Conservation (phyloP, 257 asterid genomes). For the Anisodus acutangulus region DNA sequence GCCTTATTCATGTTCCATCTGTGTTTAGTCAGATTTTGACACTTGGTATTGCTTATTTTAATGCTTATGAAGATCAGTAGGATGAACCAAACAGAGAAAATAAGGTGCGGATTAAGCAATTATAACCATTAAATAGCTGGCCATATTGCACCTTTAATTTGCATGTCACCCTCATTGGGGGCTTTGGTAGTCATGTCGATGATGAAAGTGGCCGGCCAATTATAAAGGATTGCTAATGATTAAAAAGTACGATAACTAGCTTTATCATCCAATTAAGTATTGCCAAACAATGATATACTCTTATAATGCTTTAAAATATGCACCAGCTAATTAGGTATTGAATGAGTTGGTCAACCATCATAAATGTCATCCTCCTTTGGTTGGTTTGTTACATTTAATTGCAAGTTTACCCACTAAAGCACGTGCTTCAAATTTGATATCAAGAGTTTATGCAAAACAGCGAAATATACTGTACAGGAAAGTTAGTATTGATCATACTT, state of each 20-base stretch:
- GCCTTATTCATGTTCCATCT: too few relatives aligned
- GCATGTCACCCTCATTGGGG: not conserved
- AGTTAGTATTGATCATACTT: too few relatives aligned
- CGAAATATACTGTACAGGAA: not conserved
- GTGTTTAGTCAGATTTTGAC: too few relatives aligned
- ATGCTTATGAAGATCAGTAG: not conserved
- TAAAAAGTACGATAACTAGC: not conserved
- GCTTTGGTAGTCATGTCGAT: not conserved
- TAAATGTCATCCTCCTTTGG: not conserved
- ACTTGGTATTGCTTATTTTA: too few relatives aligned
- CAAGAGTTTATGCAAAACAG: not conserved
- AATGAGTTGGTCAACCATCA: not conserved
- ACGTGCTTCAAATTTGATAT: not conserved
- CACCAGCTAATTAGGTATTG: not conserved
- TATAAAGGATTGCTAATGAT: not conserved
- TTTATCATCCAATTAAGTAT: not conserved
- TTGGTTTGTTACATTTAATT: not conserved
- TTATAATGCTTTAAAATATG: not conserved
- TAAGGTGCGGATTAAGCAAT: not conserved
- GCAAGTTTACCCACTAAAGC: not conserved
- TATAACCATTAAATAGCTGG: not conserved
- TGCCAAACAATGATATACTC: not conserved
- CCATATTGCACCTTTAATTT: not conserved
- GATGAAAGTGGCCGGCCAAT: not conserved
- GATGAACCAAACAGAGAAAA: not conserved